A percentile compares a stretch with the other conserved stretches of the same genome.
Conservation (phyloP, 352 stramenopile genomes). For the Halophytophthora polymorphica region DNA sequence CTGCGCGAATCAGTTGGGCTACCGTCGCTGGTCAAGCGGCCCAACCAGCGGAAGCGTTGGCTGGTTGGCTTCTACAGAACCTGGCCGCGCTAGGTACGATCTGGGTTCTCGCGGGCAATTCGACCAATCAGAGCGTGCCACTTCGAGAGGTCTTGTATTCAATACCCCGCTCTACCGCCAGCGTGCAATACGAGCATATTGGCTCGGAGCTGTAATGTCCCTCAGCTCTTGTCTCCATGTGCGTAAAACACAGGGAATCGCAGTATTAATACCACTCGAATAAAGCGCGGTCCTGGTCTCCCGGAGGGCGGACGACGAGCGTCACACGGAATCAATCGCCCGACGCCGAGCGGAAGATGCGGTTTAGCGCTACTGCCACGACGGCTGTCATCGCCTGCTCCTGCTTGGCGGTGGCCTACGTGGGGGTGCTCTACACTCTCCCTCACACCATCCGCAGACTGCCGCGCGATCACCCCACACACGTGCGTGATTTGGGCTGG, state of each 20-base stretch:
- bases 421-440: conserved; percentile 84
- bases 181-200: neutral
- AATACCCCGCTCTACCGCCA: neutral
- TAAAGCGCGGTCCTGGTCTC: neutral
- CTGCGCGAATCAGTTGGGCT: conserved; percentile 25
- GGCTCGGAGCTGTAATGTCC: too few relatives aligned
- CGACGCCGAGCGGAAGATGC: conserved; percentile 43
- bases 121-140: conserved; percentile 33
- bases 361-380: conserved; percentile 67
- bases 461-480: conserved; percentile 79
- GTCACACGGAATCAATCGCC: conserved; percentile 7
- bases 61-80: conserved; percentile 3
- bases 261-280: neutral
- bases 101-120: conserved; percentile 1
- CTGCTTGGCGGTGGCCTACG: conserved; percentile 78
- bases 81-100: conserved; percentile 12
- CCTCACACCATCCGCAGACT: conserved; percentile 68
- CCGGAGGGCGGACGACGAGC: conserved; percentile 3
- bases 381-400: conserved; percentile 75
- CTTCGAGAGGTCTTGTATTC: conserved; percentile 11
- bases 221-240: too few relatives aligned
- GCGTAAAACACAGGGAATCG: neutral
- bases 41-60: too few relatives aligned
- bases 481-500: conserved; percentile 37
- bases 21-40: too few relatives aligned